Evolutionary conservation across 2,329 filamentous ascomycete genomes (phyloP).

Genomic region (Fusarium bactridioides): DNA sequence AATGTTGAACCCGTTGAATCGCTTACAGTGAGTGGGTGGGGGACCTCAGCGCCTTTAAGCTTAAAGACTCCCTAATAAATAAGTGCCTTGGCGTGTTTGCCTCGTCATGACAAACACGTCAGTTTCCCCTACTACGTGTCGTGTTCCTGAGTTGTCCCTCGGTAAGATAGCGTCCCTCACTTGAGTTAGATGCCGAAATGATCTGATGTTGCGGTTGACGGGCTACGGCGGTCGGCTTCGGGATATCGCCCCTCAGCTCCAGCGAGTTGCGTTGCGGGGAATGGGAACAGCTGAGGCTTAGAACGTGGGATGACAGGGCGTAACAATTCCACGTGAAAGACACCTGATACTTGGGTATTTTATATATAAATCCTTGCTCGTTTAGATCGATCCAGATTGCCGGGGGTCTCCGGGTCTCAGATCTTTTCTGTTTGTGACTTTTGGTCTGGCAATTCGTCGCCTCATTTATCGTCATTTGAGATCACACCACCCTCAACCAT

Average conservation of each 20-base stretch:
- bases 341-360: neutral
- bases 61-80: slow-evolving; percentile 13
- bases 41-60: slow-evolving; percentile 29
- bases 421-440: neutral
- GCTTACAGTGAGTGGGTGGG: slow-evolving; percentile 2
- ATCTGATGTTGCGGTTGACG: slow-evolving; percentile 24
- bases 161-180: slow-evolving; percentile 15
- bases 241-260: slow-evolving; percentile 11
- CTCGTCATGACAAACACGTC: slow-evolving; percentile 6
- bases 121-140: slow-evolving; percentile 8
- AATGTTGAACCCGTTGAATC: neutral
- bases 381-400: neutral
- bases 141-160: slow-evolving; percentile 28
- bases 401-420: neutral
- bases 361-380: neutral
- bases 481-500: neutral
- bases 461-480: neutral
- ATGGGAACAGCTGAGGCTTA: neutral
- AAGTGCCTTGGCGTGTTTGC: neutral
- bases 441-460: neutral
- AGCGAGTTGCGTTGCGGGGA: slow-evolving; percentile 17
- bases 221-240: slow-evolving; percentile 33
- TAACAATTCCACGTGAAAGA: neutral
- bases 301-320: neutral
- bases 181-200: slow-evolving; percentile 6